A percentile compares a stretch with the other conserved stretches of the same genome.
These are phyloP conservation scores for Datura wrightii DNA, from an alignment of 257 asterid genomes.

Conservation along the genomic window DNA sequence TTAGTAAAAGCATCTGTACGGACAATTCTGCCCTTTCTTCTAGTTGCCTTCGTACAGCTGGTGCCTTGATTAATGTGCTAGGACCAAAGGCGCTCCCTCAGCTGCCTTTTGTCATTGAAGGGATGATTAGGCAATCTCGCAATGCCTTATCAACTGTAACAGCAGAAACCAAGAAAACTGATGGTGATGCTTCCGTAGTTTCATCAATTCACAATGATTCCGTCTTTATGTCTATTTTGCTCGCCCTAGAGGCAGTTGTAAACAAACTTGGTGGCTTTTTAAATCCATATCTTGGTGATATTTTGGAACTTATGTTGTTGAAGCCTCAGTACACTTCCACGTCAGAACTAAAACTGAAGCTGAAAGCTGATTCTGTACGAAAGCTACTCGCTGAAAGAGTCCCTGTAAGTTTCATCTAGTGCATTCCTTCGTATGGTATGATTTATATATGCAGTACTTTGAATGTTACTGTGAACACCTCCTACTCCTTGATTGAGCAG, in stretches of 20 bases:
- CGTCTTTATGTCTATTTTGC: constrained; percentile 62
- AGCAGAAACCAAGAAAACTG: constrained; percentile 40
- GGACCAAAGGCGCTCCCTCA: constrained; percentile 81
- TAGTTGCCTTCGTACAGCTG: constrained; percentile 74
- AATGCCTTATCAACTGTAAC: constrained; percentile 40
- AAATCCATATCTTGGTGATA: constrained; percentile 72
- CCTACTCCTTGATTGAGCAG: constrained; percentile 44
- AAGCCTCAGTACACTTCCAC: constrained; percentile 65
- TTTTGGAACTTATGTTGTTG: constrained; percentile 69
- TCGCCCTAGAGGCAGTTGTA: constrained; percentile 77
- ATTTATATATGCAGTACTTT: neutral
- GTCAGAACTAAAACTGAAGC: constrained; percentile 60
- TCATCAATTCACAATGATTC: constrained; percentile 51
- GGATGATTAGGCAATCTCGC: constrained; percentile 54
- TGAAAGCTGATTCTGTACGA: constrained; percentile 73
- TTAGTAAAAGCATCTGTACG: constrained; percentile 63
- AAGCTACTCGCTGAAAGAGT: constrained; percentile 75
- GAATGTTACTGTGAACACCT: neutral
- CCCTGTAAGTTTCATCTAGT: constrained; percentile 61
- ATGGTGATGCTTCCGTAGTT: constrained; percentile 35
- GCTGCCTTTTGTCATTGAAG: constrained; percentile 77
- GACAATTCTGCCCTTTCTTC: constrained; percentile 66
- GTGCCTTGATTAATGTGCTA: constrained; percentile 78
- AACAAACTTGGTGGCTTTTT: constrained; percentile 82
- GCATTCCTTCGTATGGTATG: constrained; percentile 15